Evolutionary conservation across 2,329 filamentous ascomycete genomes (phyloP), one percentile per base, ranked within the genome.

Genomic region (Macrophomina pseudophaseolina): DNA sequence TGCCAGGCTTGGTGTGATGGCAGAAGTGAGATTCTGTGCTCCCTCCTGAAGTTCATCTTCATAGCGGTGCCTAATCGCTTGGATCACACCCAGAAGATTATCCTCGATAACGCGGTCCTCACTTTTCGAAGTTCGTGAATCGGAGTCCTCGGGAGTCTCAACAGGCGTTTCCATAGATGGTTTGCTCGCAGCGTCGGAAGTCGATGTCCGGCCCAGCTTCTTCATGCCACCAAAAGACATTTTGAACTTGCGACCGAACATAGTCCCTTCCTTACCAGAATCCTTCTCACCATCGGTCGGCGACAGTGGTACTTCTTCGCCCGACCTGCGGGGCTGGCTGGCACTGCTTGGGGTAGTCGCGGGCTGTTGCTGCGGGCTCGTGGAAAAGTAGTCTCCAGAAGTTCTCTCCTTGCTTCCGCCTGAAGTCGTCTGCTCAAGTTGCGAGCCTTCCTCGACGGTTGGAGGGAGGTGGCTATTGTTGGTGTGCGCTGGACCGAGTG

Each of bases 171-270:
- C 63, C 32, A 56, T 49, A 8, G 52, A 65, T 2, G 51, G 32
- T 11, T 56, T 56, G 51, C 46, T 56, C 18, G 40, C 40, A 7
- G 79, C 80, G 70, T 90, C 86, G 5, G 86, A 86, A 4, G 89
- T 89, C 4, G 72, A 67, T 0, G 85, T 90, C 16, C 92, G 87
- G 12, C 88, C 88, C 14, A 94, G 84, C 79, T 97, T 97, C 82
- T 96, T 97, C 73, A 90, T 90, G 71, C 90, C 89, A 7, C 53
- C 54, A 73, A 94, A 93, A 0, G 90, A 88, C 82, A 86, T 87
- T 56, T 91, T 88, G 78, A 97, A 94, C 72, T 92, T 92, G 80
- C 94, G 95, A 51, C 91, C 88, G 75, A 97, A 96, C 5, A 92
- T 82, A 65, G 84, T 89, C 70, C 87, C 86, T 73, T 88, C 81